Base-by-base conservation (phyloP, 2,329 filamentous ascomycete genomes). In the Hypoxylon sp. region DNA sequence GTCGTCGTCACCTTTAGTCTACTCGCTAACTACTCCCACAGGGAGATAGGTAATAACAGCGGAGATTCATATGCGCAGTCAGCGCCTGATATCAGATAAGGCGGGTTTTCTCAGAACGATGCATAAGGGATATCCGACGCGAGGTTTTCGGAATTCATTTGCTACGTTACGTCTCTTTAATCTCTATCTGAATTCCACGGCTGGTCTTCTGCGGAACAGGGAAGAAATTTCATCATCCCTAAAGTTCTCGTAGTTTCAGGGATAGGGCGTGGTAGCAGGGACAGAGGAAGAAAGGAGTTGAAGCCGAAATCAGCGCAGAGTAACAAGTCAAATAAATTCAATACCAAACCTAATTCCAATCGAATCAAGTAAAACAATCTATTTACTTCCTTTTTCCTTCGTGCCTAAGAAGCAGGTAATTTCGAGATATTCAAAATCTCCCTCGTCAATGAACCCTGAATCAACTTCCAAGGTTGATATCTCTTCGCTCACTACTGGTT, bases 1-100 rank as follows among this genome's bases (percentile, higher is more conserved):
- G n/a, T 64, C 48, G 46, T 36, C 46, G 25, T 55, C 21, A 6
- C 11, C 28, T n/a, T 59, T 21, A 17, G 2, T 23, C 32, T 14
- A 17, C 53, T n/a, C n/a, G 53, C 25, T 34, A 32, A 6, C 6
- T n/a, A 34, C 7, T 21, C 21, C 49, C 21, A 30, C 30, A 52
- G 30, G n/a, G 6, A 30, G 28, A 30, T 30, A 30, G 28, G 28
- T 21, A n/a, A 43, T 43, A 21, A 43, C n/a, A 4, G 10, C 17
- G 17, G 17, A 21, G 9, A 21, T 43, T 19, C 23, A 13, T 41
- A 32, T 45, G 38, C 23, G 17, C 13, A 32, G 19, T 6, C 25
- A 36, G 34, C 34, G 46, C 23, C 23, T 32, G 21, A 23, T 10
- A 32, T 43, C 25, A 21, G 46, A 50, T 60, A 34, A 21, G 34